phyloP scores from a whole-genome alignment of 345 rosid genomes.

The Orychophragmus violaceus region DNA sequence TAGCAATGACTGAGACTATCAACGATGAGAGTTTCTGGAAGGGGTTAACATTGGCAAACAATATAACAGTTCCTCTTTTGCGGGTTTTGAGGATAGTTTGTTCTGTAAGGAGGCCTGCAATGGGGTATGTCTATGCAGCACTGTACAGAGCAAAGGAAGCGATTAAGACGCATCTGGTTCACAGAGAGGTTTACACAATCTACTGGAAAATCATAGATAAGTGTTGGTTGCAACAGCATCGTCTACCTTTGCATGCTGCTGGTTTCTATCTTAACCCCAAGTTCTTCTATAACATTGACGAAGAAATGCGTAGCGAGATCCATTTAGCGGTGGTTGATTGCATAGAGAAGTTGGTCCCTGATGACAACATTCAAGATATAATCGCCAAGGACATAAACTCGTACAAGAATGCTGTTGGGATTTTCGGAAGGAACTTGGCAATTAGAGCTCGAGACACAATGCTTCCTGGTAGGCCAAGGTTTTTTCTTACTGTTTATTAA shows the following conservation, averaged over 20 bases:
- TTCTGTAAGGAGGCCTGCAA: constrained; percentile 68
- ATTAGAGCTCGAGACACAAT: constrained; percentile 73
- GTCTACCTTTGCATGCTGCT: constrained; percentile 76
- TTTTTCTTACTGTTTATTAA: background rate
- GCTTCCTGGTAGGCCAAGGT: constrained; percentile 54
- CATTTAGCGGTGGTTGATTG: constrained; percentile 72
- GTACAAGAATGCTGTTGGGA: constrained; percentile 74
- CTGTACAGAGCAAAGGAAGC: constrained; percentile 74
- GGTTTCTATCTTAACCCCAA: constrained; percentile 93
- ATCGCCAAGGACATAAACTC: constrained; percentile 58
- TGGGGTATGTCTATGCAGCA: constrained; percentile 84
- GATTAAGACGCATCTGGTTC: constrained; percentile 62
- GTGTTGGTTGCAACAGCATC: constrained; percentile 68
- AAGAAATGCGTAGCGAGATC: constrained; percentile 59
- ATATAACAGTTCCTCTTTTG: constrained; percentile 59
- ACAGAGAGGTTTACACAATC: constrained; percentile 54
- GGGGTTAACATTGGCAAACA: constrained; percentile 43
- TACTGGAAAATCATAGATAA: constrained; percentile 82
- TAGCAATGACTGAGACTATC: constrained; percentile 55
- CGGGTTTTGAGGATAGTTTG: constrained; percentile 49
- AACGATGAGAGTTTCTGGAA: constrained; percentile 78
- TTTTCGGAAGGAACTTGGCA: constrained; percentile 89
- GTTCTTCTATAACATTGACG: constrained; percentile 68
- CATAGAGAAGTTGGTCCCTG: constrained; percentile 77
- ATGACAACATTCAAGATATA: constrained; percentile 60